Evolutionary conservation across 1,284 basidiomycete species (phyloP), one percentile per base, ranked within the genome.

Genomic region (Cutaneotrichosporon cavernicola): DNA sequence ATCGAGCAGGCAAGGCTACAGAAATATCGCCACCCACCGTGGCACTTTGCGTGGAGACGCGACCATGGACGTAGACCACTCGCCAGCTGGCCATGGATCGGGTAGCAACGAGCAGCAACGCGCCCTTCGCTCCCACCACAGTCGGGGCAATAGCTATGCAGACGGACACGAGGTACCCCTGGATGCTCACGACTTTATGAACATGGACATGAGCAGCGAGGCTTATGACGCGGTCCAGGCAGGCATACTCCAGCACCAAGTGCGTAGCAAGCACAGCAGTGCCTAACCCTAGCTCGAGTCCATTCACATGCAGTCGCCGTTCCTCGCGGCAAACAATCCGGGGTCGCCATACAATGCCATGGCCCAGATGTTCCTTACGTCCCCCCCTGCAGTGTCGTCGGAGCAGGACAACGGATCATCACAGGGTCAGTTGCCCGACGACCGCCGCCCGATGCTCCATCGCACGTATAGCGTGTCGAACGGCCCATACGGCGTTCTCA

Each of bases 281-380:
- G 16, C 10, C 62, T 68, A 56, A 65, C 61, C 16, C 50, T 67
- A 81, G 79, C 76, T 81, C 50, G 78, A 79, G 65, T 69, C 74
- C 26, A 77, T 81, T 52, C 79, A 80, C 67, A 80, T 81, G 78
- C 80, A 80, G 69, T 80, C 78, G 5, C 80, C 80, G 1, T 69
- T 76, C 6, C 73, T 80, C 52, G 76, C 71, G 30, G 63, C 68
- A 9, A 67, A 59, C 49, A 76, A 76, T 60, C 73, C 72, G 5
- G 65, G 69, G 30, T 73, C 73, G 49, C 72, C 73, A 1, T 73
- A 68, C 63, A 60, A 65, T 13, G 56, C 69, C 18, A 72, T 77
- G 67, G 72, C 72, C 4, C 75, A 76, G 53, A 72, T 77, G 70
- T 72, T 73, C 59, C 70, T 77, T 43, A 67, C 72, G 5, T 76